Conservation (phyloP, 2,329 filamentous ascomycete species). For the Periconia sp. region DNA sequence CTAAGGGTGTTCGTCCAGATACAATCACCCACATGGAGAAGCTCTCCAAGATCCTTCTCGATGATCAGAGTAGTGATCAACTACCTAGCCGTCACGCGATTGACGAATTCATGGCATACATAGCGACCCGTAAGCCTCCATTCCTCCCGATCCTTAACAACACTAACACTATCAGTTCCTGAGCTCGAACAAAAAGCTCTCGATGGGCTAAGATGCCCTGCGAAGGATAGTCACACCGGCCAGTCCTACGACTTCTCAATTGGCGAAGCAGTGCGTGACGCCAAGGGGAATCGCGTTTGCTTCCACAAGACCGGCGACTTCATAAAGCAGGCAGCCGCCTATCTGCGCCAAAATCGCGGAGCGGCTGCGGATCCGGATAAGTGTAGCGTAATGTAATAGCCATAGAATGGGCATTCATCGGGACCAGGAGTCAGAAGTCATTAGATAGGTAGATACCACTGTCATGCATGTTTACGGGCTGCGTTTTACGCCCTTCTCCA, state of each 20-base stretch:
- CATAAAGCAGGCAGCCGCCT: constrained; percentile 38
- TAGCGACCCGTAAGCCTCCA: constrained; percentile 36
- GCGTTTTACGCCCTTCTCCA: too few relatives aligned
- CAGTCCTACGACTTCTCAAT: constrained; percentile 40
- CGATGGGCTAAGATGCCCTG: constrained; percentile 35
- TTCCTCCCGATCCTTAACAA: neutral
- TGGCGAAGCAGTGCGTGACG: constrained; percentile 38
- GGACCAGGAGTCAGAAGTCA: too few relatives aligned
- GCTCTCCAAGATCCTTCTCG: constrained; percentile 30
- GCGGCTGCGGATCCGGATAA: constrained; percentile 23
- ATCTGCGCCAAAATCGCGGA: constrained; percentile 33
- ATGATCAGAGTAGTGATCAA: constrained; percentile 33
- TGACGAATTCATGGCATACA: constrained; percentile 41
- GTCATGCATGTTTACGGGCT: too few relatives aligned
- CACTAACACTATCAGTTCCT: constrained; percentile 14
- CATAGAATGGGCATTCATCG: neutral
- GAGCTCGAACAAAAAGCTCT: constrained; percentile 38
- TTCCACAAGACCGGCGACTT: constrained; percentile 46
- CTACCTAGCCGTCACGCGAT: constrained; percentile 37
- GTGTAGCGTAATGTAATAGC: constrained; percentile 26
- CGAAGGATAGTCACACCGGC: constrained; percentile 41
- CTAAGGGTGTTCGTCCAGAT: constrained; percentile 36
- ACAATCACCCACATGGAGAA: constrained; percentile 40
- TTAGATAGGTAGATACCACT: too few relatives aligned
- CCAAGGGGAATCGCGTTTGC: constrained; percentile 41